A percentile compares a stretch with the other conserved stretches of the same genome.
These are phyloP conservation scores for Parafenestella ontariensis DNA, from an alignment of 2,329 filamentous ascomycete genomes.

Conservation along the genomic window DNA sequence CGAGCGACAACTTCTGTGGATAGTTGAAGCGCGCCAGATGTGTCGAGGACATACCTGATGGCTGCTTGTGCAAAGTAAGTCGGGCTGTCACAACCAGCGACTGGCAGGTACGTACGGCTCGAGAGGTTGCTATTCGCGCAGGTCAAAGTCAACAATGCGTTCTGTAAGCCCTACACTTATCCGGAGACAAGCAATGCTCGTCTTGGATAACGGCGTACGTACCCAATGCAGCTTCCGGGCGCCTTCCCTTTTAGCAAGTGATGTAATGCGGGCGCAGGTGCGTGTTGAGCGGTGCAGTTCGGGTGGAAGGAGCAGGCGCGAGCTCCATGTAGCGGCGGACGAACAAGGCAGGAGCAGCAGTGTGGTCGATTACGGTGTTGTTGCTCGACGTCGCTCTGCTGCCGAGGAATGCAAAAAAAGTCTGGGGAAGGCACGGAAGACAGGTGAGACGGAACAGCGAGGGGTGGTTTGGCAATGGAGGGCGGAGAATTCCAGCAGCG, in stretches of 20 bases:
- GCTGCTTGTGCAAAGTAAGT: background rate
- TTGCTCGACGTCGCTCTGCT: background rate
- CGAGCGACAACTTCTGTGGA: background rate
- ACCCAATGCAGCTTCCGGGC: background rate
- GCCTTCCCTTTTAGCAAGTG: slow-evolving; percentile 9
- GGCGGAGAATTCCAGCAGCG: slow-evolving; percentile 2
- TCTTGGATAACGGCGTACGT: background rate
- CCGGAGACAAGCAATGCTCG: background rate
- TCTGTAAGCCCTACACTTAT: slow-evolving; percentile 9
- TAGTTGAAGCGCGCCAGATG: slow-evolving; percentile 5
- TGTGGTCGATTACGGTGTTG: background rate
- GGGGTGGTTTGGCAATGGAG: slow-evolving; percentile 7
- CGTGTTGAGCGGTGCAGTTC: slow-evolving; percentile 9
- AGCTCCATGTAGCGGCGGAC: slow-evolving; percentile 37
- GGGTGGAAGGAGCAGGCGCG: slow-evolving; percentile 24
- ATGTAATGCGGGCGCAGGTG: slow-evolving; percentile 5
- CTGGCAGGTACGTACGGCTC: slow-evolving; percentile 12
- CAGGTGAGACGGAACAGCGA: background rate
- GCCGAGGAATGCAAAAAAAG: slow-evolving; percentile 9
- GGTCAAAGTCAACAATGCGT: slow-evolving; percentile 17
- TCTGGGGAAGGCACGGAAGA: slow-evolving; percentile 2
- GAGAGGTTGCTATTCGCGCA: slow-evolving; percentile 20
- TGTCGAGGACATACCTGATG: slow-evolving; percentile 22
- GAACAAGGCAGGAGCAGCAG: slow-evolving; percentile 12
- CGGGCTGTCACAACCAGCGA: slow-evolving; percentile 16